Percentiles rank a stretch among this genome's conserved stretches.
phyloP scores from a whole-genome alignment of 176 grass and related monocot species.

The Raddia distichophylla region DNA sequence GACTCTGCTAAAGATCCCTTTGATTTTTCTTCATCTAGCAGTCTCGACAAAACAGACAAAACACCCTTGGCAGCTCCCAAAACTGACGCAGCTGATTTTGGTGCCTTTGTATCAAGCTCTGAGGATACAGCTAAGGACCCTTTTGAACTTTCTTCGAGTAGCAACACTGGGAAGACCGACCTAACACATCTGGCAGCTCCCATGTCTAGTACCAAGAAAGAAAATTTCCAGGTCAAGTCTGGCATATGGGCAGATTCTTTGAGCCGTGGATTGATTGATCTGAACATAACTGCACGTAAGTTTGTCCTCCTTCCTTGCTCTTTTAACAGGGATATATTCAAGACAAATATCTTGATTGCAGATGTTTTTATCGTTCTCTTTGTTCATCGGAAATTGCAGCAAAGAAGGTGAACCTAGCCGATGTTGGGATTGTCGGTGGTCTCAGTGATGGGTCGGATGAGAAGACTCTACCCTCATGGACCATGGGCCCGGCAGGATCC shows the following conservation, averaged over 20 bases:
- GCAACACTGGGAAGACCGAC: slow-evolving; percentile 37
- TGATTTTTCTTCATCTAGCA: slow-evolving; percentile 44
- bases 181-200: slow-evolving; percentile 39
- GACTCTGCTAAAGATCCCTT: slow-evolving; percentile 51
- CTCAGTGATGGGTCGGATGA: slow-evolving; percentile 66
- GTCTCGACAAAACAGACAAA: slow-evolving; percentile 36
- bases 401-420: slow-evolving; percentile 90
- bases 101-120: slow-evolving; percentile 55
- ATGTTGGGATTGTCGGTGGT: slow-evolving; percentile 86
- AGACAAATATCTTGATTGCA: background rate
- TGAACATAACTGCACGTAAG: slow-evolving; percentile 93
- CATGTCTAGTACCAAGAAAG: slow-evolving; percentile 52
- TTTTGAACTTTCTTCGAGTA: slow-evolving; percentile 47
- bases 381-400: slow-evolving; percentile 58
- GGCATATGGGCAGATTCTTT: slow-evolving; percentile 97
- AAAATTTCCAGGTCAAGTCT: slow-evolving; percentile 90
- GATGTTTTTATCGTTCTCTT: slow-evolving; percentile 34
- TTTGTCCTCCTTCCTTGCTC: slow-evolving; percentile 12
- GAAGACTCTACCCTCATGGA: slow-evolving; percentile 53
- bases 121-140: slow-evolving; percentile 47
- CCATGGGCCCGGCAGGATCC: slow-evolving; percentile 48
- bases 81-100: slow-evolving; percentile 51
- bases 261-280: slow-evolving; percentile 93
- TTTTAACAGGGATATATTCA: background rate
- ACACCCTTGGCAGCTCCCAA: slow-evolving; percentile 49